phyloP scores from a whole-genome alignment of 768 basidiomycete genomes.

The Nidula microcarpa region DNA sequence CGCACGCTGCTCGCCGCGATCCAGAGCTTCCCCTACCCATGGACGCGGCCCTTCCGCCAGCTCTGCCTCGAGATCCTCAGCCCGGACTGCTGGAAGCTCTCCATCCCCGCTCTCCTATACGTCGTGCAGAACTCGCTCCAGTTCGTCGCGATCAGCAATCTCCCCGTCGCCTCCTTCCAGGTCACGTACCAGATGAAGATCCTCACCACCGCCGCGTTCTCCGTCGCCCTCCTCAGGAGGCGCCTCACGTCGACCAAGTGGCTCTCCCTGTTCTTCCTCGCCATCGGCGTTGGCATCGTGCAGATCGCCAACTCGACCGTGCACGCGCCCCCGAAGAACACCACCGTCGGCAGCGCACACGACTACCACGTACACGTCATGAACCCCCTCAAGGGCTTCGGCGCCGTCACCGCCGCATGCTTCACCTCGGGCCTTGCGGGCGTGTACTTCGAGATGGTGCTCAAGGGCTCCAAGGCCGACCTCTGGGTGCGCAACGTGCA shows the following conservation, averaged over 20 bases:
- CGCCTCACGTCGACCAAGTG: constrained; percentile 75
- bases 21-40: constrained; percentile 35
- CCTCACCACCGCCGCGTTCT: constrained; percentile 92
- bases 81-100: constrained; percentile 95
- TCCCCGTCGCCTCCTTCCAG: constrained; percentile 96
- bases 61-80: constrained; percentile 79
- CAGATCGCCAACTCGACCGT: constrained; percentile 75
- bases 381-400: constrained; percentile 81
- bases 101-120: constrained; percentile 93
- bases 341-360: constrained; percentile 65
- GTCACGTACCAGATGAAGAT: constrained; percentile 99
- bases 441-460: constrained; percentile 97
- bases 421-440: constrained; percentile 95
- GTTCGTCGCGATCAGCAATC: constrained; percentile 93
- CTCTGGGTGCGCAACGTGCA: constrained; percentile 98
- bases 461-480: constrained; percentile 86
- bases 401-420: constrained; percentile 88
- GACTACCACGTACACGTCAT: constrained; percentile 73
- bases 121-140: constrained; percentile 96
- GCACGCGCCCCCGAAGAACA: constrained; percentile 22
- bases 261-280: constrained; percentile 84
- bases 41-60: constrained; percentile 46
- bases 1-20: constrained; percentile 33
- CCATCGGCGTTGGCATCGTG: constrained; percentile 90
- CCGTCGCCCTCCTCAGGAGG: constrained; percentile 78